Conservation (phyloP, 2,329 filamentous ascomycete species). For the Claviceps sp. region DNA sequence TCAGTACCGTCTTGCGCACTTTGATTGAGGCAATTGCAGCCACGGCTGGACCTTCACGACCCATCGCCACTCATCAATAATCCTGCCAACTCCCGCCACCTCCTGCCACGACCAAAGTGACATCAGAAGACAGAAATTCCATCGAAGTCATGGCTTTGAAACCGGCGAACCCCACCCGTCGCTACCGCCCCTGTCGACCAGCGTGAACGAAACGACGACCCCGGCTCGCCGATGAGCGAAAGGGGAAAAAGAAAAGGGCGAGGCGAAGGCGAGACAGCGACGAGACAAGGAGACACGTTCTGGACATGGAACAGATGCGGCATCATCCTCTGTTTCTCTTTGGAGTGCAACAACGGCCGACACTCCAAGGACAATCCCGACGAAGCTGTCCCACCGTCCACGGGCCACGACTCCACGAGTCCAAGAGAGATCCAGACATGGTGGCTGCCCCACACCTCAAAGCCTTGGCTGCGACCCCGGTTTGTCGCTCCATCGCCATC, state of each 20-base stretch:
- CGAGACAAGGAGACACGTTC: not conserved
- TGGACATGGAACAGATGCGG: not conserved
- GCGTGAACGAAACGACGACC: not conserved
- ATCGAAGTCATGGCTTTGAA: not conserved
- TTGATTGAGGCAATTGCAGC: not conserved
- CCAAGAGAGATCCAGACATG: no score
- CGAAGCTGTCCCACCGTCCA: not conserved
- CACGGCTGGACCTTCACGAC: not conserved
- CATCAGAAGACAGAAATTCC: not conserved
- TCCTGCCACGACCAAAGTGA: conserved; percentile 1
- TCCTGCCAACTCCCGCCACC: not conserved
- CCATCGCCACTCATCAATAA: not conserved
- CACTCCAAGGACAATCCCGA: not conserved
- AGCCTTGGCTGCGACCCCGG: not conserved
- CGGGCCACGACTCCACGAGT: no score
- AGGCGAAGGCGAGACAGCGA: not conserved
- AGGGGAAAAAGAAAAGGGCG: not conserved
- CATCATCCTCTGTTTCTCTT: not conserved
- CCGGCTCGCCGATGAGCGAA: not conserved
- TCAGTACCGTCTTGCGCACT: no score
- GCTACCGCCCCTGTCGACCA: not conserved
- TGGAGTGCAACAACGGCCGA: no score
- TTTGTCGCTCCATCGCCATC: not conserved
- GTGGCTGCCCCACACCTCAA: not conserved
- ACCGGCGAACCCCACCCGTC: not conserved